Conservation (phyloP, 2,329 filamentous ascomycete species). For the Colletotrichum karsti region DNA sequence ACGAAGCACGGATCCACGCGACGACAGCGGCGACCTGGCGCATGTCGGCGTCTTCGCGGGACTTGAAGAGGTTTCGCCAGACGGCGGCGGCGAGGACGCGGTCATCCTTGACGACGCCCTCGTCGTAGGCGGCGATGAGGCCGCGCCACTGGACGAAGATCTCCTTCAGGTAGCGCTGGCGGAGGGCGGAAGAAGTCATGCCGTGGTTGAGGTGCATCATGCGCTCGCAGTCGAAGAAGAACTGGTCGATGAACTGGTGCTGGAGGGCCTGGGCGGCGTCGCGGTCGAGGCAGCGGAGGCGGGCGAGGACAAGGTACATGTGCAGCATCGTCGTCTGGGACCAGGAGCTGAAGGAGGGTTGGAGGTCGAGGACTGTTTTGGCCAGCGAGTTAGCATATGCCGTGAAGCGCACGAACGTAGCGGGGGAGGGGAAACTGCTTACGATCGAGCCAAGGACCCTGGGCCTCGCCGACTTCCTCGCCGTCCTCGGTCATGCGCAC, state of each 20-base stretch:
- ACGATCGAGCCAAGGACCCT: conserved; percentile 87
- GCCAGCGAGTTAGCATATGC: conserved; percentile 10
- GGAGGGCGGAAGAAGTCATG: conserved; percentile 64
- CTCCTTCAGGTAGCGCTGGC: conserved; percentile 81
- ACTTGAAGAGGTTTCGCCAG: conserved; percentile 95
- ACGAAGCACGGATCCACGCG: conserved; percentile 61
- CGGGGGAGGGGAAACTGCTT: conserved; percentile 37
- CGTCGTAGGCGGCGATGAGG: conserved; percentile 83
- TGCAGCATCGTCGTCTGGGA: conserved; percentile 96
- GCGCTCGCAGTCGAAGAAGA: conserved; percentile 89
- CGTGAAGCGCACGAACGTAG: not conserved
- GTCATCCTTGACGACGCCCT: conserved; percentile 80
- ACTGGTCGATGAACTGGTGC: conserved; percentile 92
- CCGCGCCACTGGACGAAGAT: conserved; percentile 94
- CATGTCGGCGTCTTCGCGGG: conserved; percentile 58
- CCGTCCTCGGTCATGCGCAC: conserved; percentile 79
- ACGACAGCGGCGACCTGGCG: conserved; percentile 62
- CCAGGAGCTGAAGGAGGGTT: conserved; percentile 94
- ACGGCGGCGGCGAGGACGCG: conserved; percentile 82
- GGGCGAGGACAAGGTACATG: conserved; percentile 89
- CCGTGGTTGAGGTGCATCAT: conserved; percentile 85
- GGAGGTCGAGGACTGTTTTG: conserved; percentile 74
- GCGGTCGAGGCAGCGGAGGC: conserved; percentile 80
- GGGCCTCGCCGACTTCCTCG: conserved; percentile 81
- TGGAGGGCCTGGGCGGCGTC: conserved; percentile 80